These are phyloP conservation scores for Cucurbita ficifolia DNA, from an alignment of 306 rosid species.

Conservation along the genomic window DNA sequence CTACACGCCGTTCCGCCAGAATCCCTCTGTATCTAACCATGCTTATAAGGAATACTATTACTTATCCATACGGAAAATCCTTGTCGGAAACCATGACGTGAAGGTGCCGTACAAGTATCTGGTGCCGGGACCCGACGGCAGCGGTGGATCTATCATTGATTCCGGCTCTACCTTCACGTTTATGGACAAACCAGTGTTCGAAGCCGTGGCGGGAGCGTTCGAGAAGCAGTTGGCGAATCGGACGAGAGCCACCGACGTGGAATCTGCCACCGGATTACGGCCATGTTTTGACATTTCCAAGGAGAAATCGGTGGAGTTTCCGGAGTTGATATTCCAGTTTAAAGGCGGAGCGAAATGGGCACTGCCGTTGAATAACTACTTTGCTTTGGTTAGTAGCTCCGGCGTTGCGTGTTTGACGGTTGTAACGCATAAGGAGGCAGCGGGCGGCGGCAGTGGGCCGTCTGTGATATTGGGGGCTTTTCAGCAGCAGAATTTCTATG, in stretches of 20 bases:
- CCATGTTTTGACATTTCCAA: slow-evolving; percentile 45
- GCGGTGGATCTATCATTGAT: slow-evolving; percentile 76
- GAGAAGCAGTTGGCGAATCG: slow-evolving; percentile 43
- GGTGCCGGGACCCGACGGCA: slow-evolving; percentile 37
- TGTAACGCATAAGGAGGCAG: slow-evolving; percentile 18
- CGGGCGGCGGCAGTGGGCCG: slow-evolving; percentile 1
- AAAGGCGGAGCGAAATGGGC: slow-evolving; percentile 80
- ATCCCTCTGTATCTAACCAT: slow-evolving; percentile 21
- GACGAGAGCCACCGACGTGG: slow-evolving; percentile 38
- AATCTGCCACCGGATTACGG: slow-evolving; percentile 40
- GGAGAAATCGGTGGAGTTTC: slow-evolving; percentile 21
- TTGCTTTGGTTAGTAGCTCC: slow-evolving; percentile 25
- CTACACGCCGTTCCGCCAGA: slow-evolving; percentile 57
- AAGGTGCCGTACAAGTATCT: slow-evolving; percentile 35
- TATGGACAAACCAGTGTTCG: slow-evolving; percentile 47
- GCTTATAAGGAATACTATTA: slow-evolving; percentile 53
- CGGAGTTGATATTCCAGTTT: slow-evolving; percentile 43
- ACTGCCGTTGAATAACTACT: slow-evolving; percentile 41
- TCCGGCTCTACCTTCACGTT: slow-evolving; percentile 75
- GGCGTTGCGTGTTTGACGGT: slow-evolving; percentile 47
- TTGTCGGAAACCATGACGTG: slow-evolving; percentile 37
- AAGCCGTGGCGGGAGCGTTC: slow-evolving; percentile 33
- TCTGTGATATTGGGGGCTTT: neutral
- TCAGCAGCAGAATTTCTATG: neutral
- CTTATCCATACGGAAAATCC: slow-evolving; percentile 32